Percentiles rank a stretch among this genome's conserved stretches.
phyloP scores from a whole-genome alignment of 352 stramenopile genomes.

The Globisporangium spinosum region DNA sequence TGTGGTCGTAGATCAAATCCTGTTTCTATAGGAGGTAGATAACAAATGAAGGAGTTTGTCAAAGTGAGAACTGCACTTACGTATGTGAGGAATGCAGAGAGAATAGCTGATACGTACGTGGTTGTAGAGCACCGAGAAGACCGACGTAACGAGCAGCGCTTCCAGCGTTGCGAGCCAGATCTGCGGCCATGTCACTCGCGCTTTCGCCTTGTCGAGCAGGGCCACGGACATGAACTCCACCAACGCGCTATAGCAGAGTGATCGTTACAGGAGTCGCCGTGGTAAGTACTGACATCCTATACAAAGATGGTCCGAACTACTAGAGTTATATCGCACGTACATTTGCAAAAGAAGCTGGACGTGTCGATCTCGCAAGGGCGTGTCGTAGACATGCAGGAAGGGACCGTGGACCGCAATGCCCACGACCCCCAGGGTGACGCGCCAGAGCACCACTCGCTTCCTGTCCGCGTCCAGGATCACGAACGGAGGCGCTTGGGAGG shows the following conservation, averaged over 20 bases:
- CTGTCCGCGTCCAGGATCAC: not conserved
- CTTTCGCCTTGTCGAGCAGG: slow-evolving; percentile 14
- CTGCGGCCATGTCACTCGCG: slow-evolving; percentile 16
- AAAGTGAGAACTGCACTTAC: not conserved
- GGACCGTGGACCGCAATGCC: not conserved
- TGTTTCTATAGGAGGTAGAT: slow-evolving; percentile 4
- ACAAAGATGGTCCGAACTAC: not conserved
- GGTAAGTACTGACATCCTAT: not conserved
- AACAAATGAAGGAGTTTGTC: not conserved
- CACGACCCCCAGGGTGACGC: slow-evolving; percentile 2
- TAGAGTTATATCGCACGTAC: slow-evolving; percentile 15
- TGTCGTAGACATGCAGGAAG: slow-evolving; percentile 8
- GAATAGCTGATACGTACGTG: slow-evolving; percentile 14
- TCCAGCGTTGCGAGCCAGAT: slow-evolving; percentile 26
- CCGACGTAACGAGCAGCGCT: slow-evolving; percentile 23
- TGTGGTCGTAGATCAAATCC: slow-evolving; percentile 36
- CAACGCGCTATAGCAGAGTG: slow-evolving; percentile 15
- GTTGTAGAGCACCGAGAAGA: slow-evolving; percentile 37
- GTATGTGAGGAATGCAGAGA: not conserved
- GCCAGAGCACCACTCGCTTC: slow-evolving; percentile 12
- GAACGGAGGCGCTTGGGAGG: not conserved
- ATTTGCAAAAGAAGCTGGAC: slow-evolving; percentile 20
- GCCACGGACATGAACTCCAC: slow-evolving; percentile 26
- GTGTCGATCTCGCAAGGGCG: not conserved
- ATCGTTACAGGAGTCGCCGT: not conserved